Evolutionary conservation across 805 yeast species (phyloP).

Genomic region (Brettanomyces custersianus): DNA sequence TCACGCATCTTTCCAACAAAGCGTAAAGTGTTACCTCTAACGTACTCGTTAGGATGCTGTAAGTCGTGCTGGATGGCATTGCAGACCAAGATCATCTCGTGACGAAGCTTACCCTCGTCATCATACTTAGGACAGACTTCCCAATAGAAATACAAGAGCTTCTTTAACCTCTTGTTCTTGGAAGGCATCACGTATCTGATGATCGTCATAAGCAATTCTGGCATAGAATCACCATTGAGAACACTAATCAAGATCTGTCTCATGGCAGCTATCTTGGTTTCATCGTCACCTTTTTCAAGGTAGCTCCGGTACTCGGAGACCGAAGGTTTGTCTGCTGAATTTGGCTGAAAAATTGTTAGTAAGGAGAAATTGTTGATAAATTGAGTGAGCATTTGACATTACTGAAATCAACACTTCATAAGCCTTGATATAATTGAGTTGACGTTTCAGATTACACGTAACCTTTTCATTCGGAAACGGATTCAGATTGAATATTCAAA

Average conservation of each 20-base stretch:
- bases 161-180: constrained; percentile 81
- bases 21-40: constrained; percentile 91
- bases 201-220: constrained; percentile 90
- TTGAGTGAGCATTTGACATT: too few species aligned
- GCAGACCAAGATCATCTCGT: constrained; percentile 97
- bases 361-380: constrained; percentile 6
- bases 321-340: constrained; percentile 52
- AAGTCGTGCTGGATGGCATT: constrained; percentile 96
- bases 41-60: constrained; percentile 96
- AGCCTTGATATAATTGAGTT: too few species aligned
- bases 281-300: constrained; percentile 86
- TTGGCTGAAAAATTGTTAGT: constrained; percentile 30
- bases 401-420: not conserved
- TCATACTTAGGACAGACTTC: constrained; percentile 93
- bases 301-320: constrained; percentile 65
- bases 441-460: too few species aligned
- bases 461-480: too few species aligned
- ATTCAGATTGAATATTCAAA: too few species aligned
- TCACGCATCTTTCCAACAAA: constrained; percentile 86
- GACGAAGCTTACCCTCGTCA: constrained; percentile 82
- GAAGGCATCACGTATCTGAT: constrained; percentile 98
- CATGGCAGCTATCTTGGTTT: constrained; percentile 83
- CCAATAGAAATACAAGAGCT: constrained; percentile 91
- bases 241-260: constrained; percentile 75
- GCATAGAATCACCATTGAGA: constrained; percentile 88